A percentile compares a stretch with the other conserved stretches of the same genome.
Conservation (phyloP, 106 monocot species). For the Acorus calamus region DNA sequence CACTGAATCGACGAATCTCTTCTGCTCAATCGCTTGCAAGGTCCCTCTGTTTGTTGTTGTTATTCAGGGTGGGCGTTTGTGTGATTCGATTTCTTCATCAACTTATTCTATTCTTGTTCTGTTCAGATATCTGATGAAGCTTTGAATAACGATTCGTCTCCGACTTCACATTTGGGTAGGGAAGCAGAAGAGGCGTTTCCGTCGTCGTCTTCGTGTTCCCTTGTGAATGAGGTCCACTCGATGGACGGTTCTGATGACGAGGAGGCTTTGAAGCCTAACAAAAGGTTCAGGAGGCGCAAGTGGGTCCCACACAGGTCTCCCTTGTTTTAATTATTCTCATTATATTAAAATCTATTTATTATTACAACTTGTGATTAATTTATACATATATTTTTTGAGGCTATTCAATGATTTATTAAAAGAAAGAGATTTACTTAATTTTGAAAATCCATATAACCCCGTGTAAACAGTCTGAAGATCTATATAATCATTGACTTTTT, state of each 20-base stretch:
- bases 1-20: conserved; percentile 19
- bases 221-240: conserved; percentile 1
- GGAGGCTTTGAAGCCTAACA: not conserved
- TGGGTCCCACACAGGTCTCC: conserved; percentile 31
- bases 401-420: no score
- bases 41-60: conserved; percentile 1
- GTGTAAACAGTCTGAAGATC: no score
- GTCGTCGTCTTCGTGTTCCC: not conserved
- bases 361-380: no score
- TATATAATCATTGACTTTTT: no score
- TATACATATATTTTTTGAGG: no score
- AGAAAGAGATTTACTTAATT: no score
- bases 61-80: not conserved
- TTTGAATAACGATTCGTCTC: no score
- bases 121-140: not conserved
- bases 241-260: not conserved
- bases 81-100: not conserved
- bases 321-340: conserved; percentile 6
- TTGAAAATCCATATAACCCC: no score
- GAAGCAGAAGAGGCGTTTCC: not conserved
- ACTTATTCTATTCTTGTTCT: not conserved
- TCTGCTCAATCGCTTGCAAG: conserved; percentile 59
- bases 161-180: no score
- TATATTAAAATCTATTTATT: no score
- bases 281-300: conserved; percentile 15